Conservation (phyloP, 1,284 basidiomycete species). For the Sphaerobolus stellatus region DNA sequence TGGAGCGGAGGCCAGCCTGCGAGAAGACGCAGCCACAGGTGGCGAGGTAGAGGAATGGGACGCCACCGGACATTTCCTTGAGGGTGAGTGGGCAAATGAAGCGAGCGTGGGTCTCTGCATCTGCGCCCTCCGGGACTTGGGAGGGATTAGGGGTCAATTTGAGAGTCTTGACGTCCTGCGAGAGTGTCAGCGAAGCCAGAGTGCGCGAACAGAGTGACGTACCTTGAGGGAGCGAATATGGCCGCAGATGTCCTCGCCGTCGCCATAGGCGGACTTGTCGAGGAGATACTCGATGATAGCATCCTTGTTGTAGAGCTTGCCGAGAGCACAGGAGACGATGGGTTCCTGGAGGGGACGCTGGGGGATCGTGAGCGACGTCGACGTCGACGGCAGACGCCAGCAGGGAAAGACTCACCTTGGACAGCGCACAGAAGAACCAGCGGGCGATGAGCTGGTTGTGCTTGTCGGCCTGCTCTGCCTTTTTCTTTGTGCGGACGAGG, state of each 20-base stretch:
- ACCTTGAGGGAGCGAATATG: conserved; percentile 89
- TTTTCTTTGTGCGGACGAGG: conserved; percentile 71
- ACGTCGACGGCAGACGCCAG: not conserved
- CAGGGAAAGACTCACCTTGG: conserved; percentile 63
- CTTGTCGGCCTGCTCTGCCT: conserved; percentile 83
- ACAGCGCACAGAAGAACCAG: conserved; percentile 90
- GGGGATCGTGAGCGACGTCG: conserved; percentile 7
- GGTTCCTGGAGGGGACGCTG: conserved; percentile 83
- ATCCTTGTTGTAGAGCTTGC: conserved; percentile 94
- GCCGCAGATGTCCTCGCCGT: conserved; percentile 81
- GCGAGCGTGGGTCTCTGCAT: conserved; percentile 46
- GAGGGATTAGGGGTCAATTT: conserved; percentile 73
- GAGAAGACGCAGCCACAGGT: conserved; percentile 89
- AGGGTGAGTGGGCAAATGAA: conserved; percentile 89
- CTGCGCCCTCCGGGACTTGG: conserved; percentile 35
- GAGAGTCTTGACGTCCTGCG: conserved; percentile 81
- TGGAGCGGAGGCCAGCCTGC: conserved; percentile 68
- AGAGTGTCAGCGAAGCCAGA: not conserved
- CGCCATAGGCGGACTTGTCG: conserved; percentile 74
- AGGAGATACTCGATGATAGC: conserved; percentile 85
- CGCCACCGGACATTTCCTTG: conserved; percentile 90
- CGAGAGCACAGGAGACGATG: conserved; percentile 84
- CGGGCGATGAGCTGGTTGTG: conserved; percentile 81
- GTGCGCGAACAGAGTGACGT: conserved; percentile 21
- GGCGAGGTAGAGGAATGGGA: conserved; percentile 84